Evolutionary conservation across 257 asterid species (phyloP).

Genomic region (Plantago ovata): DNA sequence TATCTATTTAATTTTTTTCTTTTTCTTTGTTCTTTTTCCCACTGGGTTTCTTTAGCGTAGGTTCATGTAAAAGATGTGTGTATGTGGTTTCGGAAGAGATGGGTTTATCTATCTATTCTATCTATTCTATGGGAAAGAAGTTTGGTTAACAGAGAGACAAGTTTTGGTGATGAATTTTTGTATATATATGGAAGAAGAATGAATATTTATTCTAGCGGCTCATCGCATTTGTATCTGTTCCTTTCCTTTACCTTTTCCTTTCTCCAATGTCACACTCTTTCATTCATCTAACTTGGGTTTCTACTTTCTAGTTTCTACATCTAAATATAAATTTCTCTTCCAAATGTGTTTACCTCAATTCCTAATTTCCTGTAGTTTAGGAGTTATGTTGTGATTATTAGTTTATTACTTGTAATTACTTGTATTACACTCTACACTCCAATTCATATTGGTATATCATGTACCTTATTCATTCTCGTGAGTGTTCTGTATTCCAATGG

Average conservation of each 20-base stretch:
- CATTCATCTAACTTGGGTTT: no score
- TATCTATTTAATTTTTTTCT: not conserved
- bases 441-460: no score
- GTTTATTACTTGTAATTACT: no score
- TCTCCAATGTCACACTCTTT: not conserved
- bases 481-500: no score
- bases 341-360: no score
- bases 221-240: slow-evolving; percentile 56
- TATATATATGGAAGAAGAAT: slow-evolving; percentile 21
- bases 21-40: not conserved
- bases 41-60: slow-evolving; percentile 1
- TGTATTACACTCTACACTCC: no score
- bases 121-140: slow-evolving; percentile 17
- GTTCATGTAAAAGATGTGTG: not conserved
- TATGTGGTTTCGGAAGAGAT: slow-evolving; percentile 10
- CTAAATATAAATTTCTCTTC: no score
- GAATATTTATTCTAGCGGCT: slow-evolving; percentile 36
- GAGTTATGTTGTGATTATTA: no score
- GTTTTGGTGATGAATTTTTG: slow-evolving; percentile 1
- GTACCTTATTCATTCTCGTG: no score
- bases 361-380: no score
- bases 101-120: slow-evolving; percentile 28
- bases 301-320: no score
- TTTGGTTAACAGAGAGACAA: slow-evolving; percentile 18
- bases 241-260: slow-evolving; percentile 25